Conservation (phyloP, 495 filamentous ascomycete species). For the Aspergillus ellipticus region DNA sequence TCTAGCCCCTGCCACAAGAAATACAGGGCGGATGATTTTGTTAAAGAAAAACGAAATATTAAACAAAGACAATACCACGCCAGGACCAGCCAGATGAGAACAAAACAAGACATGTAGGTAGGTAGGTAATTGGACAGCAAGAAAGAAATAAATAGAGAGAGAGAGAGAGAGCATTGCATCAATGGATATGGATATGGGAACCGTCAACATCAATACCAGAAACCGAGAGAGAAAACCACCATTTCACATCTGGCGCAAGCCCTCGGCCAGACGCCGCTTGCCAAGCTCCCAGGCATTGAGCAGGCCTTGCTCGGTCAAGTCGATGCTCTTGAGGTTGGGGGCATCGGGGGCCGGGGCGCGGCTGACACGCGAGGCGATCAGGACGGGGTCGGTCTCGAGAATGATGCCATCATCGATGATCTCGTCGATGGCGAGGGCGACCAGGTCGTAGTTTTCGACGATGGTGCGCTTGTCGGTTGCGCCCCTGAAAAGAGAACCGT, state of each 20-base stretch:
- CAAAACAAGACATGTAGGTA: slow-evolving; percentile 1
- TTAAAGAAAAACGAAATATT: slow-evolving; percentile 12
- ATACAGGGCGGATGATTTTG: slow-evolving; percentile 5
- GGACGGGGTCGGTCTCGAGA: slow-evolving; percentile 90
- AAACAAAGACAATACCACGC: slow-evolving; percentile 31
- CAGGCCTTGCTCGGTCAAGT: slow-evolving; percentile 92
- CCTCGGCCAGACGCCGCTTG: slow-evolving; percentile 85
- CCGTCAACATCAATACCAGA: slow-evolving; percentile 6
- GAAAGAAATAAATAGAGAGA: too few relatives aligned
- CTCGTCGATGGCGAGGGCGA: slow-evolving; percentile 90
- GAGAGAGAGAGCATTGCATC: slow-evolving; percentile 19
- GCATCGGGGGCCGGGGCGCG: slow-evolving; percentile 88
- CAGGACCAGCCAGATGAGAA: slow-evolving; percentile 42
- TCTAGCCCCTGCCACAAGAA: slow-evolving; percentile 8
- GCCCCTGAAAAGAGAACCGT: slow-evolving; percentile 52
- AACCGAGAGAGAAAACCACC: neutral
- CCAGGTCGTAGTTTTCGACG: slow-evolving; percentile 94
- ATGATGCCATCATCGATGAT: slow-evolving; percentile 96
- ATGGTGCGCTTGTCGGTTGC: slow-evolving; percentile 96
- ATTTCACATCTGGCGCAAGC: slow-evolving; percentile 69
- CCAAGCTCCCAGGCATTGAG: slow-evolving; percentile 94
- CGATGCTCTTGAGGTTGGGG: slow-evolving; percentile 82
- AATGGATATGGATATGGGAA: slow-evolving; percentile 20
- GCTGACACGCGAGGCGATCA: slow-evolving; percentile 87
- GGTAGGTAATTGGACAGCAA: slow-evolving; percentile 17